Conservation (phyloP, 768 basidiomycete genomes). For the Chalciporus chontae region DNA sequence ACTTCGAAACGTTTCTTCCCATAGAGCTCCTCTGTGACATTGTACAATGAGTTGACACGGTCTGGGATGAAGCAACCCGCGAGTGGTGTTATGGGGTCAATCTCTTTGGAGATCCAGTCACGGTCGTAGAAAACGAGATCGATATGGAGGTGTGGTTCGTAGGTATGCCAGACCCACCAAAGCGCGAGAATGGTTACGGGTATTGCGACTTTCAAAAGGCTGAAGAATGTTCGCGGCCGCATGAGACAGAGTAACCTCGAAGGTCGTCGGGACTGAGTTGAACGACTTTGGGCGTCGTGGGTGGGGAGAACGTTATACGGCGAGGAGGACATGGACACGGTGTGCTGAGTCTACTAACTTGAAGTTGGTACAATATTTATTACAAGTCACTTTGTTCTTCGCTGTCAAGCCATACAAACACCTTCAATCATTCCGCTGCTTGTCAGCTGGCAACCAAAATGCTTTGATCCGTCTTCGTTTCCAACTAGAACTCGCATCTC, state of each 20-base stretch:
- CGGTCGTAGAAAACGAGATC: constrained; percentile 79
- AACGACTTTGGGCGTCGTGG: constrained; percentile 10
- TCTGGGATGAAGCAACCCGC: constrained; percentile 70
- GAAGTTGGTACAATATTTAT: too few relatives aligned
- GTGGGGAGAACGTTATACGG: constrained; percentile 9
- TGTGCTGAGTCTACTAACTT: too few relatives aligned
- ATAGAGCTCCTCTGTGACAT: constrained; percentile 59
- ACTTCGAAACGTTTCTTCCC: constrained; percentile 66
- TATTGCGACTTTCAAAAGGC: constrained; percentile 42
- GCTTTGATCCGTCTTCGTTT: too few relatives aligned
- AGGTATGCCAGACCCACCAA: constrained; percentile 47
- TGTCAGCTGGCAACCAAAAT: too few relatives aligned
- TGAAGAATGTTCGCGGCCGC: constrained; percentile 34
- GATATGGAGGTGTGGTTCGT: constrained; percentile 69
- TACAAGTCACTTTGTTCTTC: too few relatives aligned
- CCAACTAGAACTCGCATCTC: too few relatives aligned
- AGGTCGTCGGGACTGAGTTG: not conserved
- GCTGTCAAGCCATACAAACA: too few relatives aligned
- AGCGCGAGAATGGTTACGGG: constrained; percentile 27
- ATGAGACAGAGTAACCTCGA: constrained; percentile 2
- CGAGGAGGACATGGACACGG: constrained; percentile 9
- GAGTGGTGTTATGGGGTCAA: constrained; percentile 61
- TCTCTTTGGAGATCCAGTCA: constrained; percentile 69
- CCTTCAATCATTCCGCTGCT: too few relatives aligned
- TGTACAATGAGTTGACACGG: constrained; percentile 62